Evolutionary conservation across 805 yeast genomes (phyloP).

Genomic region (Allodekkera sacchari): DNA sequence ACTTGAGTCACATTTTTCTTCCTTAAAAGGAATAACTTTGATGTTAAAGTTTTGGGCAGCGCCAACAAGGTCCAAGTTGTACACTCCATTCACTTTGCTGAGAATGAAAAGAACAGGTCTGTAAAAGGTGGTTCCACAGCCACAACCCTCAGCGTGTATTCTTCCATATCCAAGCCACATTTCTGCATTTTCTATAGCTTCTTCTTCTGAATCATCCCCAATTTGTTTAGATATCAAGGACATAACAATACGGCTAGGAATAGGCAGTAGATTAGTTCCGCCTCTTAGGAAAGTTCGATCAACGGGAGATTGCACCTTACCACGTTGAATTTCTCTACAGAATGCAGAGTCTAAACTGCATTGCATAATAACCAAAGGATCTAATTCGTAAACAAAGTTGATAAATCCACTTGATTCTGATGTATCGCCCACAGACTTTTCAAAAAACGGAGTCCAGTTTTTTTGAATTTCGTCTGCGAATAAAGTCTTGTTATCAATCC

Average conservation of each 20-base stretch:
- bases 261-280: conserved; percentile 14
- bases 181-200: conserved; percentile 2
- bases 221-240: conserved; percentile 11
- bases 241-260: conserved; percentile 10
- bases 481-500: conserved; percentile 13
- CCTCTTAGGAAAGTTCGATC: conserved; percentile 10
- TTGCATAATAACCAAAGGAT: conserved; percentile 12
- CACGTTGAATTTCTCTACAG: conserved; percentile 10
- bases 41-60: background rate
- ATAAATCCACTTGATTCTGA: conserved; percentile 9
- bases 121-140: conserved; percentile 33
- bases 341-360: conserved; percentile 14
- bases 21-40: background rate
- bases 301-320: conserved; percentile 3
- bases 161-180: conserved; percentile 35
- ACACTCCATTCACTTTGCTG: conserved; percentile 15
- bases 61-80: conserved; percentile 7
- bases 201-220: conserved; percentile 18
- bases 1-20: conserved; percentile 13
- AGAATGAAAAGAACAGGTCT: conserved; percentile 30
- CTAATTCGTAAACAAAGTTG: conserved; percentile 13
- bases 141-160: conserved; percentile 32
- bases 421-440: conserved; percentile 9
- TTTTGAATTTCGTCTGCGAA: conserved; percentile 22
- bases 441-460: conserved; percentile 26